Base-by-base conservation (phyloP, 768 basidiomycete genomes). In the Russula emetica region DNA sequence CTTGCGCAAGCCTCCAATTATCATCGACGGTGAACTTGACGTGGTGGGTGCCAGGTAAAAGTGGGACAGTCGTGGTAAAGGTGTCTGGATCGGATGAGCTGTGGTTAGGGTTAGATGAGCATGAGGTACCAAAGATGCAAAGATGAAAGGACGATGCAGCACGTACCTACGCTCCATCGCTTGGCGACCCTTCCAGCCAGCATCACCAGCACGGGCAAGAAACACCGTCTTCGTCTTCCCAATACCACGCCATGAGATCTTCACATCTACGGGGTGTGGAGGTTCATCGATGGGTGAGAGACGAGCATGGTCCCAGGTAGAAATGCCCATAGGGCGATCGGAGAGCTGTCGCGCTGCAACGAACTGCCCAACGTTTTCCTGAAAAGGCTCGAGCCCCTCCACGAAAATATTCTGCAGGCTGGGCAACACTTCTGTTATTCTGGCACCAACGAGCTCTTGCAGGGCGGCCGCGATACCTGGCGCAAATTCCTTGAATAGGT, bases 21-120 rank as follows among this genome's bases (percentile, higher is more conserved):
- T 89, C 91, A 73, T 98, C 96, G 64, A 98, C 91, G 67, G 97
- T 84, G 79, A 97, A 98, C 62, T 94, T 92, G 72, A 98, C 82
- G 67, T 94, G 91, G 72, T 98, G 94, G 0, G 94, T 94, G 18
- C 96, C 96, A 0, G 94, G 93, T 13, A 85, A 83, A 0, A 98
- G 83, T 5, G 78, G 70, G 30, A 86, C 76, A 69, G 72, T 72
- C 5, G 76, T 70, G 42, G 71, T 74, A 72, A 76, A 80, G 6
- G 73, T 72, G 64, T 77, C 76, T 4, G 71, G 72, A 55, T 60
- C 20, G n/a, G 63, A 64, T 60, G 59, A 0, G 59, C 63, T 64
- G 40, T 56, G 59, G 63, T 64, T 64, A 64, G 63, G 63, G 63
- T 64, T 64, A 56, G 22, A 14, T 55, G 5, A 51, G 45, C 45